Evolutionary conservation across 2,329 filamentous ascomycete species (phyloP).

Genomic region (Davidsoniella virescens): DNA sequence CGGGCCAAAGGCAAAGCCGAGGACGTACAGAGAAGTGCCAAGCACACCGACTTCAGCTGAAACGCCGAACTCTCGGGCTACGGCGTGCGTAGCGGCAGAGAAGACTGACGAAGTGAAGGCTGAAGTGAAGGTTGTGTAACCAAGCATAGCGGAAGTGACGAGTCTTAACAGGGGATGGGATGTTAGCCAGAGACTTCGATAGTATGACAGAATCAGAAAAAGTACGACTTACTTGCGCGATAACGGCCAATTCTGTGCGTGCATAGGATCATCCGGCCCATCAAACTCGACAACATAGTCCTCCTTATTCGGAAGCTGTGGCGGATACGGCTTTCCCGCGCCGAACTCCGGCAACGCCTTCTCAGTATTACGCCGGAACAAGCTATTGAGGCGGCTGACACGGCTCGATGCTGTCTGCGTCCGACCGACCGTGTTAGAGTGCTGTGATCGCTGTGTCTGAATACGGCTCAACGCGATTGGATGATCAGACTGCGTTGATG

Average conservation of each 20-base stretch:
- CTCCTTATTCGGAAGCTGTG: conserved; percentile 50
- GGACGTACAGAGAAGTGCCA: conserved; percentile 52
- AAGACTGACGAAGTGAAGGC: conserved; percentile 65
- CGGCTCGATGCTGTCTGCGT: conserved; percentile 17
- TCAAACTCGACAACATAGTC: conserved; percentile 77
- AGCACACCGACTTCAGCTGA: conserved; percentile 45
- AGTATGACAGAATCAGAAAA: neutral
- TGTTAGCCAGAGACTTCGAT: neutral
- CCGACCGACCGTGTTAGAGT: conserved; percentile 54
- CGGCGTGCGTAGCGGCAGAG: conserved; percentile 43
- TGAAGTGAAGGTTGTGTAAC: conserved; percentile 54
- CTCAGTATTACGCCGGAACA: conserved; percentile 32
- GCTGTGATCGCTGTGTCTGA: conserved; percentile 53
- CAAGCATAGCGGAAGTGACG: conserved; percentile 49
- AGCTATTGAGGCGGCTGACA: conserved; percentile 15
- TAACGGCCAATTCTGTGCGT: conserved; percentile 75
- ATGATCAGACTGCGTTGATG: conserved; percentile 50
- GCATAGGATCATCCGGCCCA: conserved; percentile 64
- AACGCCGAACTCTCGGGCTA: conserved; percentile 44
- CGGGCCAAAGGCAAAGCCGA: conserved; percentile 57
- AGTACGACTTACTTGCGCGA: conserved; percentile 50
- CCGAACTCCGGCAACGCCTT: conserved; percentile 54
- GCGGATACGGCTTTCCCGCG: conserved; percentile 58
- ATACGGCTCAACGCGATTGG: conserved; percentile 56
- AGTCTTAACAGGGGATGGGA: conserved; percentile 25